Evolutionary conservation across 1,284 basidiomycete species (phyloP), one percentile per base, ranked within the genome.

Genomic region (Ceratobasidium theobromae): DNA sequence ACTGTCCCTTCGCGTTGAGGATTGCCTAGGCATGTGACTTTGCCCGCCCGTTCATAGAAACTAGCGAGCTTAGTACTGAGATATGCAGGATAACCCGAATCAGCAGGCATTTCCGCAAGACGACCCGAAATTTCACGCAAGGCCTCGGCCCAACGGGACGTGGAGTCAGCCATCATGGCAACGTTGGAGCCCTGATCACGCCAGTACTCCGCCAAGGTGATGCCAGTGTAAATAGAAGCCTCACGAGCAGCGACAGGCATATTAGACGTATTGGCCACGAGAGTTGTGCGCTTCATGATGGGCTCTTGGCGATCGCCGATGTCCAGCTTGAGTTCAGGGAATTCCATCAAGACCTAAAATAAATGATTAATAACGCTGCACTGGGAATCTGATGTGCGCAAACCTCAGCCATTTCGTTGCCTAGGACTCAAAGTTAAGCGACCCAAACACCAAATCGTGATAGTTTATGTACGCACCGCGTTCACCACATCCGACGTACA

Each of bases 211-310:
- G 96, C 96, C 23, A 99, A 86, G 0, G 97, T 99, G 80, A 99
- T 99, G 74, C 97, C 97, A 45, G 97, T 99, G 80, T 99, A 99
- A 77, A 99, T 99, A 48, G 96, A 98, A 4, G 97, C 97, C 80
- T 99, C 97, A 75, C 97, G 93, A 40, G 97, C 97, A 38, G 97
- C 97, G 74, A 99, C 97, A 72, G 97, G 97, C 97, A 99, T 99
- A 81, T 99, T 99, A 67, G 96, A 98, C 1, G 97, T 99, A 78
- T 99, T 99, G 72, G 97, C 97, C 68, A 99, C 96, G 35, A 99
- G 86, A 2, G 96, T 95, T 1, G 97, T 99, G 70, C 97, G 95
- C 79, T 99, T 99, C 97, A 99, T 99, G 82, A 99, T 99, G 41
- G 97, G 97, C 77, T 98, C 96, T 84, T 98, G 89, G 67, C 94